Conservation (phyloP, 495 filamentous ascomycete genomes). For the Aspergillus asperescens region DNA sequence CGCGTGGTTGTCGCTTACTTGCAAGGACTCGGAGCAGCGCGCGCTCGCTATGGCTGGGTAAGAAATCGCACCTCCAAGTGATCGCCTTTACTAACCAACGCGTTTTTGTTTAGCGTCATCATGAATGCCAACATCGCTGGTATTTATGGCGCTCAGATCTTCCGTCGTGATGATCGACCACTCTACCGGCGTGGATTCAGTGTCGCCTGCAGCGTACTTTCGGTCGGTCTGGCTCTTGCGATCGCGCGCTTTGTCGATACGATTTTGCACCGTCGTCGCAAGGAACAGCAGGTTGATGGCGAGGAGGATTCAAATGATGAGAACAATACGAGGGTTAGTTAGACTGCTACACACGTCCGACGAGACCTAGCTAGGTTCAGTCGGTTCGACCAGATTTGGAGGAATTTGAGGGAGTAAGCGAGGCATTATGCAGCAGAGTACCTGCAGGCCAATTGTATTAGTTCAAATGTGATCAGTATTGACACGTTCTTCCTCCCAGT, state of each 20-base stretch:
- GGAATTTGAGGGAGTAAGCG: too few relatives aligned
- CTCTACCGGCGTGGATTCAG: slow-evolving; percentile 13
- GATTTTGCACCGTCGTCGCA: slow-evolving; percentile 4
- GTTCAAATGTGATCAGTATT: too few relatives aligned
- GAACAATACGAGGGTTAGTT: background rate
- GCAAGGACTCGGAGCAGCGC: slow-evolving; percentile 11
- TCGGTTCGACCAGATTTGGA: too few relatives aligned
- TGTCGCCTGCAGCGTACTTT: slow-evolving; percentile 6
- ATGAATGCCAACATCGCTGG: slow-evolving; percentile 18
- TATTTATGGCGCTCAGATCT: slow-evolving; percentile 17
- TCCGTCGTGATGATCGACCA: slow-evolving; percentile 14
- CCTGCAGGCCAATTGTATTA: too few relatives aligned
- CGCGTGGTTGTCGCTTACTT: slow-evolving; percentile 13
- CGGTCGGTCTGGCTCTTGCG: slow-evolving; percentile 10
- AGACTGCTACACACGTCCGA: too few relatives aligned
- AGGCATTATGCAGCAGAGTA: too few relatives aligned
- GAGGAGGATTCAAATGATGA: background rate
- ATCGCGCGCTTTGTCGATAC: slow-evolving; percentile 5
- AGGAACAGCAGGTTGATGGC: background rate
- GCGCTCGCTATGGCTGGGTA: slow-evolving; percentile 15
- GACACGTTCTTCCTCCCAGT: too few relatives aligned
- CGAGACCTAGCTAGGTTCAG: too few relatives aligned
- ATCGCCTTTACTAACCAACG: background rate
- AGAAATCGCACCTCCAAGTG: background rate
- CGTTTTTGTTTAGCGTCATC: slow-evolving; percentile 3